Conservation (phyloP, 2,329 filamentous ascomycete species). For the Venturiaceae sp. region DNA sequence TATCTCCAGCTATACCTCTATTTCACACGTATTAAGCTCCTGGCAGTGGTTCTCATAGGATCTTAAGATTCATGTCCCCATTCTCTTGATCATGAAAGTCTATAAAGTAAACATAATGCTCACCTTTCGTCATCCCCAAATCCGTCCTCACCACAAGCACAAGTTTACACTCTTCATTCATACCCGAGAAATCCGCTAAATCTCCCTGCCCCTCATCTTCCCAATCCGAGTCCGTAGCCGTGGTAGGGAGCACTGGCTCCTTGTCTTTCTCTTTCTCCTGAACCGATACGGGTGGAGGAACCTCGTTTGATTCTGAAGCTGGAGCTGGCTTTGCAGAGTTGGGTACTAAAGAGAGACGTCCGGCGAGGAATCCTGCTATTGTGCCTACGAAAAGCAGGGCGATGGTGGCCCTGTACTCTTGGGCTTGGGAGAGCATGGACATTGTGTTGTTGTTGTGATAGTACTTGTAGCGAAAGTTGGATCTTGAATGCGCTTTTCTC, state of each 20-base stretch:
- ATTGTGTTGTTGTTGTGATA: neutral
- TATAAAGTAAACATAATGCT: constrained; percentile 11
- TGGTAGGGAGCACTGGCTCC: constrained; percentile 11
- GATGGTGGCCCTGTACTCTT: neutral
- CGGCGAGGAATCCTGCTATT: constrained; percentile 8
- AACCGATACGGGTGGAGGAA: neutral
- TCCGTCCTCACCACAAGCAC: constrained; percentile 89
- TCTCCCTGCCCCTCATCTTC: constrained; percentile 33
- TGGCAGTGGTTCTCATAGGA: neutral
- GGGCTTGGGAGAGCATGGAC: neutral
- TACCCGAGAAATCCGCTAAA: constrained; percentile 29
- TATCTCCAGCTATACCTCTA: too few species aligned
- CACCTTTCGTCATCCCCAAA: constrained; percentile 95
- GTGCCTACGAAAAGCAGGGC: neutral
- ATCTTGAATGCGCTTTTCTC: neutral
- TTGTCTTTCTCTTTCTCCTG: constrained; percentile 10
- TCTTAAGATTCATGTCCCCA: neutral
- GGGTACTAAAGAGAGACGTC: constrained; percentile 1
- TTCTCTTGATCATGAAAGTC: too few species aligned
- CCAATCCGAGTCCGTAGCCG: constrained; percentile 14
- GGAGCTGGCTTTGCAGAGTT: neutral
- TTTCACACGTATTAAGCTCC: constrained; percentile 9
- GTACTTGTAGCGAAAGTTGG: neutral
- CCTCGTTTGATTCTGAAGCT: neutral
- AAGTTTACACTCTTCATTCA: constrained; percentile 79